These are phyloP conservation scores for Zalaria obscura DNA, from an alignment of 2,329 filamentous ascomycete species.

Conservation along the genomic window DNA sequence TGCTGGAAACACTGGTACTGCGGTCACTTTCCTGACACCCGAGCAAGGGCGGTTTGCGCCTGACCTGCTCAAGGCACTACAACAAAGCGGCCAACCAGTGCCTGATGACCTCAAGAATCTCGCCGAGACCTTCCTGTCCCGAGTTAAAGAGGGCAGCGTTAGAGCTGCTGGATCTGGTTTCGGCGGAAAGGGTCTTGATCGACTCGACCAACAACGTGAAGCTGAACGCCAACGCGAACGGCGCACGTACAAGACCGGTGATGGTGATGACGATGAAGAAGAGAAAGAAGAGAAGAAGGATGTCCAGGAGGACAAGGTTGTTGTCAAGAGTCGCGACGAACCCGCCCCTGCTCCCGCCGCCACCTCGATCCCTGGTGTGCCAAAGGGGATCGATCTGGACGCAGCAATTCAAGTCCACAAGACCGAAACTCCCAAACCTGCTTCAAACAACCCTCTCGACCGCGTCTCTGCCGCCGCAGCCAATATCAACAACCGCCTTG, in stretches of 20 bases:
- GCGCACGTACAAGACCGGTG: slow-evolving; percentile 79
- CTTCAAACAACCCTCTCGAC: slow-evolving; percentile 50
- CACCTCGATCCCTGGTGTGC: slow-evolving; percentile 25
- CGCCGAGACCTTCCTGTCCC: slow-evolving; percentile 61
- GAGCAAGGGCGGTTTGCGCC: slow-evolving; percentile 84
- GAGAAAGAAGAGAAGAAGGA: slow-evolving; percentile 49
- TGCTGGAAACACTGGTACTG: slow-evolving; percentile 86
- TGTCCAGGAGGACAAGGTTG: slow-evolving; percentile 34
- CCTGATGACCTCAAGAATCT: slow-evolving; percentile 53
- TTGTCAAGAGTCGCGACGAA: slow-evolving; percentile 8
- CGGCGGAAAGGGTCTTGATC: slow-evolving; percentile 85
- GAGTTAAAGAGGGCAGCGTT: slow-evolving; percentile 83
- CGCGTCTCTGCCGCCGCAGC: slow-evolving; percentile 65
- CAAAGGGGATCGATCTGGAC: slow-evolving; percentile 46
- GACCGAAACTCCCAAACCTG: slow-evolving; percentile 40
- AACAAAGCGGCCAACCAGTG: slow-evolving; percentile 74
- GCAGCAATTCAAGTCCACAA: slow-evolving; percentile 61
- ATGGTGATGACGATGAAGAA: slow-evolving; percentile 67
- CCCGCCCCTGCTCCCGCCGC: slow-evolving; percentile 5
- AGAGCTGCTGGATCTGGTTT: slow-evolving; percentile 77
- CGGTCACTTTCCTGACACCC: slow-evolving; percentile 84
- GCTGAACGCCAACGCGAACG: slow-evolving; percentile 74
- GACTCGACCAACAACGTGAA: slow-evolving; percentile 81
- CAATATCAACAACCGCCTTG: slow-evolving; percentile 80
- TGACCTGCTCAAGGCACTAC: slow-evolving; percentile 81